Evolutionary conservation across 495 filamentous ascomycete genomes (phyloP), one percentile per base, ranked within the genome.

Genomic region (Viridothelium virens): DNA sequence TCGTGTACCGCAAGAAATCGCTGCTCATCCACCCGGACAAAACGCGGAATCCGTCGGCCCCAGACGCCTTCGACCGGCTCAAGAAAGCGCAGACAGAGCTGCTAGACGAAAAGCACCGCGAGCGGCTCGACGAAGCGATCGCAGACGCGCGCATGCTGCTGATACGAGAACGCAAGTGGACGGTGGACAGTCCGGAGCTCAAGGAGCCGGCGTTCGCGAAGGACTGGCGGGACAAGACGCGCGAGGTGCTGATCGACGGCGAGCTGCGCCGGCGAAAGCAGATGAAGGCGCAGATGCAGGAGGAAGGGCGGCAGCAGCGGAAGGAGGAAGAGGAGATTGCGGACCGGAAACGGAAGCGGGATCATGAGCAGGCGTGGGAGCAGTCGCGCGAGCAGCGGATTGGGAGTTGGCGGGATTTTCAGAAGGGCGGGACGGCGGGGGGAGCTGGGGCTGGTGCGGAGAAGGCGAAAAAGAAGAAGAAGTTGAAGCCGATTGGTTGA

Each of bases 1-100:
- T 86, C 67, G 81, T 83, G 74, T 99, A 97, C 81, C 91, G 94
- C 78, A 91, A 88, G 71, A 97, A 96, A 75, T 99, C 94, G 16
- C 87, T 99, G 39, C 85, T 99, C 5, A 97, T 99, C 80, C 94
- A 99, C 79, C 94, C 94, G 11, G 94, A 99, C 79, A 97, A 97
- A 78, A 97, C 95, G 63, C 86, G 85, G 70, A 97, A 99, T 75
- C 90, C 91, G 1, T 82, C 80, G 38, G 94, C 94, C 9, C 93
- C 94, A 0, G 92, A 97, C 71, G 95, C 94, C 69, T 99, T 99
- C 75, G 94, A 99, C 78, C 87, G 91, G 2, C 85, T 99, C 3
- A 96, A 96, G 75, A 96, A 97, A 76, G 94, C 94, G 10, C 90
- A 97, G 71, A 89, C 85, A 0, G 85, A 89, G 67, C 85, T 99